These are phyloP conservation scores for Astrothelium macrocarpum DNA, from an alignment of 495 filamentous ascomycete genomes.

Conservation along the genomic window DNA sequence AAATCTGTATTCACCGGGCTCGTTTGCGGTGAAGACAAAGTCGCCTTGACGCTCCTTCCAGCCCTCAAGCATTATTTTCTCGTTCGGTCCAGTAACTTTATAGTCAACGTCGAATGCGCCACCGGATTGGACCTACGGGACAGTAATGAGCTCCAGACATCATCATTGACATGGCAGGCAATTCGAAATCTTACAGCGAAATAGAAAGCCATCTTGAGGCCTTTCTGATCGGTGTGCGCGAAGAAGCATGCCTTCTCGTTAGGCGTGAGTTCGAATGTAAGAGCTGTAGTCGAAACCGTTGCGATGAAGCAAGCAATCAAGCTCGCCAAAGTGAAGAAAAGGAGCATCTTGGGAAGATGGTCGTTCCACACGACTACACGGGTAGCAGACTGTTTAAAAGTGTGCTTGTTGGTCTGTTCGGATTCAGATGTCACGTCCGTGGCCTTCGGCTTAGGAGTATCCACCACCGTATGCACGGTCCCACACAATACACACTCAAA, in stretches of 20 bases:
- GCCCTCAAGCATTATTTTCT: constrained; percentile 76
- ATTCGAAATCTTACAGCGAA: constrained; percentile 65
- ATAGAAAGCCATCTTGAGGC: constrained; percentile 93
- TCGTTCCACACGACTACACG: too few relatives aligned
- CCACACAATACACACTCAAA: too few relatives aligned
- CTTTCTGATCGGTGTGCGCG: constrained; percentile 59
- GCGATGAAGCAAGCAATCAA: not conserved
- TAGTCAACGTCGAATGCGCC: constrained; percentile 96
- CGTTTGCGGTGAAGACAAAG: constrained; percentile 93
- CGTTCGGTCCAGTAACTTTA: constrained; percentile 70
- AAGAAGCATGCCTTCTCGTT: constrained; percentile 97
- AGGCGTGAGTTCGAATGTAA: constrained; percentile 84
- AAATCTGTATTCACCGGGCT: constrained; percentile 88
- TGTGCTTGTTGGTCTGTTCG: too few relatives aligned
- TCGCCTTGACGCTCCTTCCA: constrained; percentile 92
- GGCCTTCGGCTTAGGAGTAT: too few relatives aligned
- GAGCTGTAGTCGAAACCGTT: constrained; percentile 60
- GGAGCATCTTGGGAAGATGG: not conserved
- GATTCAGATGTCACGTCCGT: too few relatives aligned
- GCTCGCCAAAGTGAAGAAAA: not conserved
- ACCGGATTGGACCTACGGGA: constrained; percentile 77
- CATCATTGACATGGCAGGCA: constrained; percentile 11
- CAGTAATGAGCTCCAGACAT: not conserved
- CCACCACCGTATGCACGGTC: too few relatives aligned
- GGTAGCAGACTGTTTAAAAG: too few relatives aligned